These are phyloP conservation scores for Neurospora sublineolata DNA, from an alignment of 495 filamentous ascomycete genomes.

Conservation along the genomic window DNA sequence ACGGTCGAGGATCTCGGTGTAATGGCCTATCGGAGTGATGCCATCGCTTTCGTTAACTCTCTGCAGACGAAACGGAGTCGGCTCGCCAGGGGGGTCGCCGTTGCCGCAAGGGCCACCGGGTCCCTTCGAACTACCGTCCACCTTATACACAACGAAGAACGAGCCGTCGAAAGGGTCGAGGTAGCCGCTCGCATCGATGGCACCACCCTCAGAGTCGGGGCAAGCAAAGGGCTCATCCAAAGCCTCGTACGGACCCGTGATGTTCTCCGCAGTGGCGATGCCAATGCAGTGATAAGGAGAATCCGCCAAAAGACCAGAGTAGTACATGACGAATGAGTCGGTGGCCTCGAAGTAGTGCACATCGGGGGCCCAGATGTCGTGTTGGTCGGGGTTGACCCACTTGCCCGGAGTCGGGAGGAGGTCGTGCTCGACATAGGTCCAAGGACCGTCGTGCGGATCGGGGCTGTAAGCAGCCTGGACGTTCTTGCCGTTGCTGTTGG, in stretches of 20 bases:
- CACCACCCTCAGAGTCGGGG: conserved; percentile 37
- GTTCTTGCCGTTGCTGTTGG: conserved; percentile 15
- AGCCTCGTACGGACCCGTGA: conserved; percentile 40
- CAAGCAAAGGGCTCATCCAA: conserved; percentile 37
- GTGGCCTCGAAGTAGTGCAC: conserved; percentile 23
- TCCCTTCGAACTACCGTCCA: conserved; percentile 48
- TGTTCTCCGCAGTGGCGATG: conserved; percentile 30
- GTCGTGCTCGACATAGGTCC: conserved; percentile 15
- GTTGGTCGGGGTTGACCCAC: conserved; percentile 17
- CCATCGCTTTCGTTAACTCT: conserved; percentile 37
- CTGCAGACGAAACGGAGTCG: conserved; percentile 51
- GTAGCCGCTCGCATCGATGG: conserved; percentile 48
- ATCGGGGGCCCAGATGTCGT: conserved; percentile 38
- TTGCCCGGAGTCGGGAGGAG: conserved; percentile 14
- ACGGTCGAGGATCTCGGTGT: conserved; percentile 45
- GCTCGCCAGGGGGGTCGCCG: conserved; percentile 30
- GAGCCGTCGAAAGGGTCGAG: conserved; percentile 34
- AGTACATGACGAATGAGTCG: conserved; percentile 48
- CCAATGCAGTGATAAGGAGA: conserved; percentile 41
- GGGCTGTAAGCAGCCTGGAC: conserved; percentile 19
- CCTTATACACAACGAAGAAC: conserved; percentile 48
- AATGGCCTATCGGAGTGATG: conserved; percentile 37
- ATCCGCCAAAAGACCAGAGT: conserved; percentile 32
- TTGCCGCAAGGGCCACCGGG: conserved; percentile 47
- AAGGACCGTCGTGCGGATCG: conserved; percentile 7